These are phyloP conservation scores for Chromera velia DNA, from an alignment of 73 alveolate species.

Conservation along the genomic window DNA sequence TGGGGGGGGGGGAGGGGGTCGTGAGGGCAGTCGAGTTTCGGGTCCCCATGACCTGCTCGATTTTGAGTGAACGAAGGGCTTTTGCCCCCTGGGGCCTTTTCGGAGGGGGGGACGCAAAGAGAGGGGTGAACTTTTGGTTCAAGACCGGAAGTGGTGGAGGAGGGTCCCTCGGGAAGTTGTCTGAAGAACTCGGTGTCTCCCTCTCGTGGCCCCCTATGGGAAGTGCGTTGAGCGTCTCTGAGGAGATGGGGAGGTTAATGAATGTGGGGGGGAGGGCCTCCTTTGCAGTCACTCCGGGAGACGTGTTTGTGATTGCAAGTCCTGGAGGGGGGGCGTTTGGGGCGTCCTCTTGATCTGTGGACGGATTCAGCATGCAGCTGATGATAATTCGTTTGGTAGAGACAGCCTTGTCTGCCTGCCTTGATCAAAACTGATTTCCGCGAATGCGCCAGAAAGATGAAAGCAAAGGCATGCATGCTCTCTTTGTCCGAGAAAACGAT, in stretches of 20 bases:
- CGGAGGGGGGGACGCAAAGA: conserved; percentile 69
- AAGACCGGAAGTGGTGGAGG: conserved; percentile 42
- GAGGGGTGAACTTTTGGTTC: conserved; percentile 63
- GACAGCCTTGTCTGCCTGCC: no score
- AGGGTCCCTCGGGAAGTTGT: no score
- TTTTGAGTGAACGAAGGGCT: conserved; percentile 72
- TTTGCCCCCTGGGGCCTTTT: conserved; percentile 73
- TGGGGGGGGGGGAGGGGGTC: conserved; percentile 80
- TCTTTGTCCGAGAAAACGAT: no score
- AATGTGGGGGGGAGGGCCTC: conserved; percentile 67
- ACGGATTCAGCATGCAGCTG: not conserved
- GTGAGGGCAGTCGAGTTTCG: conserved; percentile 71
- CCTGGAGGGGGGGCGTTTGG: conserved; percentile 91
- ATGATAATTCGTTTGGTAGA: no score
- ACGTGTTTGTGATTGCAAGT: conserved; percentile 50
- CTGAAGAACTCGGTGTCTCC: no score
- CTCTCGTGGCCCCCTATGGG: no score
- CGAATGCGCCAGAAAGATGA: no score
- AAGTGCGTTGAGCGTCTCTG: no score
- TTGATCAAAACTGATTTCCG: no score
- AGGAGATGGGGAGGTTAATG: no score
- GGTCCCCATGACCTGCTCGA: conserved; percentile 51
- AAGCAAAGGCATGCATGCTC: no score
- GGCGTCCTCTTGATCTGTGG: not conserved
- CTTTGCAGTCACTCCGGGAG: conserved; percentile 43